Evolutionary conservation across 257 asterid species (phyloP).

Genomic region (Solanum infundibuliforme): DNA sequence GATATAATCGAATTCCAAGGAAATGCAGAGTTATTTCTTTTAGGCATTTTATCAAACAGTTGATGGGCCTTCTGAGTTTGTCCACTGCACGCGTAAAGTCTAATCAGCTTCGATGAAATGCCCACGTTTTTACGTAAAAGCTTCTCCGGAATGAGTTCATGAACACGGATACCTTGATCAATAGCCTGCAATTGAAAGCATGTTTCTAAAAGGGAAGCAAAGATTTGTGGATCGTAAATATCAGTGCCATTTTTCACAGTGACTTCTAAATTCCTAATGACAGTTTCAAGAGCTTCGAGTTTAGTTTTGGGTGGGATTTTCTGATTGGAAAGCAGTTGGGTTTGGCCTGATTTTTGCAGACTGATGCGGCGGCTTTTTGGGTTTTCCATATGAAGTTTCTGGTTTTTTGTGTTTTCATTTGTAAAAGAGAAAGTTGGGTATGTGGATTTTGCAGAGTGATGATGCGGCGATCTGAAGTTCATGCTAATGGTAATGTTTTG

Average conservation of each 20-base stretch:
- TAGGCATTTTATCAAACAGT: slow-evolving; percentile 73
- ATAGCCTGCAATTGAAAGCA: slow-evolving; percentile 51
- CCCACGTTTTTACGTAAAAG: slow-evolving; percentile 52
- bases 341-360: slow-evolving; percentile 42
- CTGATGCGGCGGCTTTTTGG: slow-evolving; percentile 13
- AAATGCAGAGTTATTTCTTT: slow-evolving; percentile 44
- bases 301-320: slow-evolving; percentile 29
- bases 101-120: slow-evolving; percentile 57
- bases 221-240: slow-evolving; percentile 53
- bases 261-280: slow-evolving; percentile 36
- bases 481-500: not conserved
- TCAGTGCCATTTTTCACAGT: slow-evolving; percentile 38
- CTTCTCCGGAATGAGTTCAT: slow-evolving; percentile 45
- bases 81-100: slow-evolving; percentile 42
- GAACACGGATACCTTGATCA: slow-evolving; percentile 39
- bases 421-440: not conserved
- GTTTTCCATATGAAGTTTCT: slow-evolving; percentile 4
- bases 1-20: slow-evolving; percentile 83
- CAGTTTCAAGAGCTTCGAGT: slow-evolving; percentile 59
- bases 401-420: slow-evolving; percentile 15
- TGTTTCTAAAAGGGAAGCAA: slow-evolving; percentile 68
- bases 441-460: not conserved
- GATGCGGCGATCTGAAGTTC: not conserved
- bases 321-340: slow-evolving; percentile 32
- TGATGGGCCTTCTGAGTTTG: slow-evolving; percentile 55